Evolutionary conservation across 139 green algal genomes (phyloP).

Genomic region (Coelastrella sp.): DNA sequence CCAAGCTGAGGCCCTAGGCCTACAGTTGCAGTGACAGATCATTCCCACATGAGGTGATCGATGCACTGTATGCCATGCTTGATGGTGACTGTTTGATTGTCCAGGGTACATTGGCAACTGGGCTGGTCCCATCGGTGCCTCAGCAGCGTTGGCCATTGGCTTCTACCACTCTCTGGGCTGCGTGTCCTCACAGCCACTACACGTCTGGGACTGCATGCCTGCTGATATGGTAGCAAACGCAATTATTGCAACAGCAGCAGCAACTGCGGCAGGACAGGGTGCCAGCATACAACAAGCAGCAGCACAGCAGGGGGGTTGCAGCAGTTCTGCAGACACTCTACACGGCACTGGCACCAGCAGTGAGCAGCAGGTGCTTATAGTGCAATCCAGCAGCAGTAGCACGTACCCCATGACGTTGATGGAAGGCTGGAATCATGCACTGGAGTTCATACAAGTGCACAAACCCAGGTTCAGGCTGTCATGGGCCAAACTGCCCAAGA

Average conservation of each 20-base stretch:
- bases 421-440: conserved; percentile 28
- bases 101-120: conserved; percentile 54
- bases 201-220: conserved; percentile 68
- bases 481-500: background rate
- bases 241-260: conserved; percentile 62
- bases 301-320: background rate
- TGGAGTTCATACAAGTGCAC: conserved; percentile 41
- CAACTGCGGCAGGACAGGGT: conserved; percentile 4
- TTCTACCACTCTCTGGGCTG: conserved; percentile 55
- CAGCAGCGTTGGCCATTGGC: conserved; percentile 59
- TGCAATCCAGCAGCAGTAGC: conserved; percentile 47
- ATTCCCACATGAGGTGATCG: too few relatives aligned
- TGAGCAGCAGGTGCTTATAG: background rate
- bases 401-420: conserved; percentile 43
- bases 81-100: too few relatives aligned
- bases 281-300: background rate
- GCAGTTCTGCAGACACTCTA: too few relatives aligned
- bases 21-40: background rate
- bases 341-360: background rate
- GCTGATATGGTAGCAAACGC: conserved; percentile 65
- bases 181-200: conserved; percentile 39
- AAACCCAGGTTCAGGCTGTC: background rate
- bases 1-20: too few relatives aligned
- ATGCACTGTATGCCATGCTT: too few relatives aligned
- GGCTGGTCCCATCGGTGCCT: conserved; percentile 33